phyloP scores from a whole-genome alignment of 495 filamentous ascomycete species.

The Copromyces sp. region DNA sequence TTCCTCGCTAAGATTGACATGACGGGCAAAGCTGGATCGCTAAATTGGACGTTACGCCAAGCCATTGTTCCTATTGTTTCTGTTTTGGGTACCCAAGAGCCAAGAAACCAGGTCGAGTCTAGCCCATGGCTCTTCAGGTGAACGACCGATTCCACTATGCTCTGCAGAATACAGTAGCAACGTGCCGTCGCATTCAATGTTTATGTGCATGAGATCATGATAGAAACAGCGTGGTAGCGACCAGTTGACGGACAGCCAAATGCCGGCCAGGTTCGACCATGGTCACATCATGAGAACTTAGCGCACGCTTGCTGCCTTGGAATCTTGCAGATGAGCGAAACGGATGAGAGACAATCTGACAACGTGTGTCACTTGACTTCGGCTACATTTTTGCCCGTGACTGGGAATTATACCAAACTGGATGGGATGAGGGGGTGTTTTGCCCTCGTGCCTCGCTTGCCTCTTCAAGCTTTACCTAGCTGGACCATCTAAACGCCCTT shows the following conservation, averaged over 20 bases:
- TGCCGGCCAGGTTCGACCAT: neutral
- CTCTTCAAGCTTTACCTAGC: neutral
- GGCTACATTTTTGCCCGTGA: neutral
- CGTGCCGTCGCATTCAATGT: neutral
- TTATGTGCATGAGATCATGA: neutral
- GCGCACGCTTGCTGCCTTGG: neutral
- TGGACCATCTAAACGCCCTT: neutral
- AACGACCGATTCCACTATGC: neutral
- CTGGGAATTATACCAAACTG: neutral
- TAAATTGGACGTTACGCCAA: neutral
- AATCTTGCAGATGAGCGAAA: neutral
- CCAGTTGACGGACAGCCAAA: neutral
- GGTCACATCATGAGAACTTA: neutral
- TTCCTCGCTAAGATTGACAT: neutral
- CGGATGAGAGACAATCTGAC: neutral
- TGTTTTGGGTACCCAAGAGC: neutral
- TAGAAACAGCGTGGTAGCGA: neutral
- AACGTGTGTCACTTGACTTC: neutral
- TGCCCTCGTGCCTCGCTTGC: neutral
- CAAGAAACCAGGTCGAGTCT: neutral
- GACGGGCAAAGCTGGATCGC: neutral
- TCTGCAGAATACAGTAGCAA: neutral
- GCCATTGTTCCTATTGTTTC: neutral
- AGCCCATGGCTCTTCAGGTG: neutral
- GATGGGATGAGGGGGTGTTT: neutral